Evolutionary conservation across 2,329 filamentous ascomycete genomes (phyloP).

Genomic region (Penicillium fuscoglaucum): DNA sequence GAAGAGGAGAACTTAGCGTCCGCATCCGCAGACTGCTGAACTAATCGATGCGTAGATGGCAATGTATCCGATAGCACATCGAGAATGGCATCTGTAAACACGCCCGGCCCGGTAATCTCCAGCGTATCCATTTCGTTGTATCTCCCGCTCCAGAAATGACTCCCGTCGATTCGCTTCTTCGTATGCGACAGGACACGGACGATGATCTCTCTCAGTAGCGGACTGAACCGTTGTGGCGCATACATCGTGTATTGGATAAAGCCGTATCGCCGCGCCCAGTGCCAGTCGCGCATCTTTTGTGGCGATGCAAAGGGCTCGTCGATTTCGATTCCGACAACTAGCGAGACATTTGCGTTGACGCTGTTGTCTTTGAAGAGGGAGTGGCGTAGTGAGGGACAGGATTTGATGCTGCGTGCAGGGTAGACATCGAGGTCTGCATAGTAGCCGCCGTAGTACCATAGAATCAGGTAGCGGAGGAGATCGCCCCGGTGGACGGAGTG

Average conservation of each 20-base stretch:
- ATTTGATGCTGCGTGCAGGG: conserved; percentile 30
- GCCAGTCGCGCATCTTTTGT: conserved; percentile 36
- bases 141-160: conserved; percentile 14
- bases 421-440: conserved; percentile 38
- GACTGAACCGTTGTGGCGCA: conserved; percentile 38
- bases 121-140: conserved; percentile 33
- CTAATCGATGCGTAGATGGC: conserved; percentile 27
- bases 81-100: conserved; percentile 38
- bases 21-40: conserved; percentile 24
- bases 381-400: conserved; percentile 28
- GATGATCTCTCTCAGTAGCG: conserved; percentile 33
- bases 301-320: conserved; percentile 38
- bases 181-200: conserved; percentile 37
- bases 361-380: conserved; percentile 16
- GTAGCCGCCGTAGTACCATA: conserved; percentile 41
- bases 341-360: conserved; percentile 28
- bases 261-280: conserved; percentile 37
- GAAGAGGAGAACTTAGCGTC: conserved; percentile 24
- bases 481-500: conserved; percentile 56
- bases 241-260: conserved; percentile 39
- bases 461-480: conserved; percentile 39
- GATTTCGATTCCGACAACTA: conserved; percentile 39
- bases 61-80: conserved; percentile 34
- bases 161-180: conserved; percentile 26
- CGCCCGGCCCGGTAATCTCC: conserved; percentile 37